Evolutionary conservation across 139 green algal genomes (phyloP).

Genomic region (Medakamo hakoo): DNA sequence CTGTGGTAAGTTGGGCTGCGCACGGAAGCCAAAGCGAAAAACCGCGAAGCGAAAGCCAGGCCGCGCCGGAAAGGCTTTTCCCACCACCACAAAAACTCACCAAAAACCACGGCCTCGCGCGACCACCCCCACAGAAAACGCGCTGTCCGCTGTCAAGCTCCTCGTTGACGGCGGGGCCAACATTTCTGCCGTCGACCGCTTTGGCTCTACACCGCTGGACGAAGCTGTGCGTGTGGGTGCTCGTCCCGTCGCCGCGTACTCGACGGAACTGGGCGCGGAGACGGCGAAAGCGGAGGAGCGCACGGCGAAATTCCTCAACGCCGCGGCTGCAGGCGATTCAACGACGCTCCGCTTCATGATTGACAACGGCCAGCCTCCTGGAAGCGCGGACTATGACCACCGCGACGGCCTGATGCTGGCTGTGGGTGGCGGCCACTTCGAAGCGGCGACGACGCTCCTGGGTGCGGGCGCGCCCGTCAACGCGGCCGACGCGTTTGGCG

Average conservation of each 20-base stretch:
- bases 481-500: conserved; percentile 18
- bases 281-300: conserved; percentile 17
- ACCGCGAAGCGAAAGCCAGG: too few species aligned
- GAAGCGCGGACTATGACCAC: conserved; percentile 30
- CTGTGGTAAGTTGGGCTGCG: too few species aligned
- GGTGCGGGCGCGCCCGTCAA: conserved; percentile 8
- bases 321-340: conserved; percentile 14
- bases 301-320: conserved; percentile 25
- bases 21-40: too few species aligned
- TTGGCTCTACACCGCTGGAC: conserved; percentile 27
- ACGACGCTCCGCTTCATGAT: conserved; percentile 28
- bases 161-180: conserved; percentile 19
- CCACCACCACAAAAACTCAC: too few species aligned
- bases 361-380: conserved; percentile 25
- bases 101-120: too few species aligned
- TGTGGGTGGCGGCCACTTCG: conserved; percentile 19
- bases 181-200: conserved; percentile 12
- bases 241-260: not conserved
- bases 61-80: too few species aligned
- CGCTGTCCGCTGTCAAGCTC: conserved; percentile 26
- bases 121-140: conserved; percentile 36
- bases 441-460: conserved; percentile 11
- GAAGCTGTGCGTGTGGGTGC: conserved; percentile 27
- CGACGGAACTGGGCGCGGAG: not conserved
- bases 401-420: conserved; percentile 42